These are phyloP conservation scores for Tricholoma flavovirens DNA, from an alignment of 768 basidiomycete species.

Conservation along the genomic window DNA sequence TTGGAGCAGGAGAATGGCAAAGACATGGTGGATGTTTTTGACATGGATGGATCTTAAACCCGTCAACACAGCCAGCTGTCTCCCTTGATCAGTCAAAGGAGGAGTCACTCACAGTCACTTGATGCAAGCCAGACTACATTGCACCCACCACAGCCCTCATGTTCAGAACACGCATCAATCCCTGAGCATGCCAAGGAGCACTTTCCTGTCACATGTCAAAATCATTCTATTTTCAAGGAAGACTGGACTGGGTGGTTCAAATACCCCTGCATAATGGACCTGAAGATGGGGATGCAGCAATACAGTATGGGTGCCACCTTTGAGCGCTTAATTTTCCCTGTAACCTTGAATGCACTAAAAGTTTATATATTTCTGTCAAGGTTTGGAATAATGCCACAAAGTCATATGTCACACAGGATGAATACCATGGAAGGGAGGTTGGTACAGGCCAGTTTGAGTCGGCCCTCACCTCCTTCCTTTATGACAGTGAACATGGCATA, in stretches of 20 bases:
- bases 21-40: constrained; percentile 32
- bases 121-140: constrained; percentile 25
- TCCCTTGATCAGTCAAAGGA: constrained; percentile 35
- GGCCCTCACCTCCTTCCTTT: constrained; percentile 77
- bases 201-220: constrained; percentile 70
- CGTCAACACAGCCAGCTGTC: constrained; percentile 15
- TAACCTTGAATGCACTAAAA: constrained; percentile 3
- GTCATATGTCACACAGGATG: constrained; percentile 89
- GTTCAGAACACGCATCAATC: constrained; percentile 24
- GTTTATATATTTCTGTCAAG: constrained; percentile 42
- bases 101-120: constrained; percentile 40
- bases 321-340: constrained; percentile 14
- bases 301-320: constrained; percentile 93
- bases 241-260: constrained; percentile 91
- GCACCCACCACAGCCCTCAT: constrained; percentile 19
- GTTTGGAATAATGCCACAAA: constrained; percentile 88
- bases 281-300: constrained; percentile 99
- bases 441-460: constrained; percentile 81
- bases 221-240: constrained; percentile 99
- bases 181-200: constrained; percentile 31
- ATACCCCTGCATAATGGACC: constrained; percentile 90
- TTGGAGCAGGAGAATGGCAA: constrained; percentile 24
- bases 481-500: constrained; percentile 83
- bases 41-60: constrained; percentile 39
- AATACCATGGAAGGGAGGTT: constrained; percentile 92